phyloP scores from a whole-genome alignment of 2,329 filamentous ascomycete genomes.

The Diplodia intermedia region DNA sequence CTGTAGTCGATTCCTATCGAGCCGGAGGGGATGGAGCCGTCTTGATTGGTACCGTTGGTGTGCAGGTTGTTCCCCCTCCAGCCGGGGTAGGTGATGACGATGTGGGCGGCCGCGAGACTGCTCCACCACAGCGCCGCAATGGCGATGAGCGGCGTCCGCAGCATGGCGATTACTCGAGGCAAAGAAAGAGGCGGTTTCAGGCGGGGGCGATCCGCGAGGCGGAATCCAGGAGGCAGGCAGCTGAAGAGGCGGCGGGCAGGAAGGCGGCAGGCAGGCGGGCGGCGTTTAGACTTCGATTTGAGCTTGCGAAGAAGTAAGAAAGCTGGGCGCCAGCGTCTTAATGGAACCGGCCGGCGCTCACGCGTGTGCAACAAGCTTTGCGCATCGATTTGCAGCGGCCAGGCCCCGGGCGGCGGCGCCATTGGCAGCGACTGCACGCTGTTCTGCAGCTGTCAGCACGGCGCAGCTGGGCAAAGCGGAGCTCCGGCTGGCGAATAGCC shows the following conservation, averaged over 20 bases:
- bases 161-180: slow-evolving; percentile 13
- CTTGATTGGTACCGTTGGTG: slow-evolving; percentile 68
- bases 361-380: slow-evolving; percentile 30
- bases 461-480: slow-evolving; percentile 27
- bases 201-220: slow-evolving; percentile 17
- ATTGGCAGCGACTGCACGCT: slow-evolving; percentile 23
- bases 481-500: slow-evolving; percentile 26
- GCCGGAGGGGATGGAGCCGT: slow-evolving; percentile 48
- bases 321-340: slow-evolving; percentile 32
- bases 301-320: slow-evolving; percentile 26
- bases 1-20: slow-evolving; percentile 55
- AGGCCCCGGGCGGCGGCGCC: slow-evolving; percentile 22
- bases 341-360: slow-evolving; percentile 18
- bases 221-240: slow-evolving; percentile 15
- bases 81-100: slow-evolving; percentile 84
- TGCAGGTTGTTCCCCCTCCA: slow-evolving; percentile 87
- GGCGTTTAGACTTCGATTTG: slow-evolving; percentile 26
- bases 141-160: slow-evolving; percentile 16
- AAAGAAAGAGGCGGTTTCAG: slow-evolving; percentile 3
- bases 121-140: slow-evolving; percentile 40
- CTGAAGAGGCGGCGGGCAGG: background rate
- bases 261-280: background rate
- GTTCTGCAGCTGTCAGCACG: slow-evolving; percentile 32
- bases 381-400: slow-evolving; percentile 30
- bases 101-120: slow-evolving; percentile 68